phyloP scores from a whole-genome alignment of 2,329 filamentous ascomycete genomes.

The Dothiorella sarmentorum region DNA sequence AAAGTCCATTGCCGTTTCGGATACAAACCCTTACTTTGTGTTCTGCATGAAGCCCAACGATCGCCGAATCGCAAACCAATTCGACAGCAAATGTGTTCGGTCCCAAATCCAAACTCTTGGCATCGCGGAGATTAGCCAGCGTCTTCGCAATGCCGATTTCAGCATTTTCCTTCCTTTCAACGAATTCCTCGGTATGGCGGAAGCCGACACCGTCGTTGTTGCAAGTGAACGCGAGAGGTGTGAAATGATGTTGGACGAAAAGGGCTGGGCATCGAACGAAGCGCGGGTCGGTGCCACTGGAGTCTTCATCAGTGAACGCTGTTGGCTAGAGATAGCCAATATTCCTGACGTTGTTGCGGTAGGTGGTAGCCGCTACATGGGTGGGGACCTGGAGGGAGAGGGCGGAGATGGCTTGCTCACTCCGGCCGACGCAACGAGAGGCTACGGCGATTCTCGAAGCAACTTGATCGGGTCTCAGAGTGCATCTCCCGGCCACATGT shows the following conservation, averaged over 20 bases:
- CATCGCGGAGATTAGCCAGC: conserved; percentile 93
- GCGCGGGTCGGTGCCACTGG: conserved; percentile 87
- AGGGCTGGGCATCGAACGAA: conserved; percentile 89
- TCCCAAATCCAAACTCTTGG: conserved; percentile 93
- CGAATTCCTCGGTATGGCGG: conserved; percentile 87
- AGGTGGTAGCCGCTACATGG: conserved; percentile 52
- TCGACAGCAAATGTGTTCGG: conserved; percentile 96
- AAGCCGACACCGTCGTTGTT: conserved; percentile 79
- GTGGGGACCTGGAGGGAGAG: conserved; percentile 49
- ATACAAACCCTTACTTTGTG: conserved; percentile 91
- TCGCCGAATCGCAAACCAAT: conserved; percentile 94
- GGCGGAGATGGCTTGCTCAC: conserved; percentile 61
- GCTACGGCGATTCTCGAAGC: conserved; percentile 59
- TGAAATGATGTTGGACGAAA: conserved; percentile 86
- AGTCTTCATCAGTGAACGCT: conserved; percentile 91
- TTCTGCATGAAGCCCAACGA: conserved; percentile 98
- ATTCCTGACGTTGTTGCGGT: conserved; percentile 64
- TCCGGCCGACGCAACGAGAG: conserved; percentile 48
- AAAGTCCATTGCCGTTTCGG: conserved; percentile 74
- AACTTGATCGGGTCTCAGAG: conserved; percentile 48
- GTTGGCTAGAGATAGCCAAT: conserved; percentile 87
- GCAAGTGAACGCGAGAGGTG: conserved; percentile 90
- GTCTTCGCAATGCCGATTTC: conserved; percentile 89
- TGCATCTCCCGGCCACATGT: conserved; percentile 58
- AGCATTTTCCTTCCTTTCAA: conserved; percentile 93